These are phyloP conservation scores for Venturia pyrina DNA, from an alignment of 2,329 filamentous ascomycete genomes.

Conservation along the genomic window DNA sequence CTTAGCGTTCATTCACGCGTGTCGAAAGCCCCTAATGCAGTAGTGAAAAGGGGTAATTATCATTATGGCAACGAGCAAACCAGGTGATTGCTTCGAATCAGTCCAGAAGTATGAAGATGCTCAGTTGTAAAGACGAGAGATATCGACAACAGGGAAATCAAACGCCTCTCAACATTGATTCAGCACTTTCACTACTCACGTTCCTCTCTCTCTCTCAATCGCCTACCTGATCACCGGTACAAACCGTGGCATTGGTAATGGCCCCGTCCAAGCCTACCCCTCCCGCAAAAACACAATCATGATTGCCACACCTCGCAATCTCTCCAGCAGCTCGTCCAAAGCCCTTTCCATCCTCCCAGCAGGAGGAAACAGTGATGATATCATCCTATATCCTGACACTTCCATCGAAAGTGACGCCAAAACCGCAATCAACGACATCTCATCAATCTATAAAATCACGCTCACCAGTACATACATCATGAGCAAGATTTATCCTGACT, in stretches of 20 bases:
- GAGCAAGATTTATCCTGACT: conserved; percentile 13
- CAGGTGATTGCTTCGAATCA: no score
- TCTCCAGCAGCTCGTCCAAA: background rate
- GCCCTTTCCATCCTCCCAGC: background rate
- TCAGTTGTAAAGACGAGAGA: background rate
- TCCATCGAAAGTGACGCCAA: conserved; percentile 4
- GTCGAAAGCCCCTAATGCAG: background rate
- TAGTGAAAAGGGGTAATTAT: background rate
- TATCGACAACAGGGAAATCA: background rate
- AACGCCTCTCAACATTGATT: background rate
- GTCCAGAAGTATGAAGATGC: no score
- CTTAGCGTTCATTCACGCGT: background rate
- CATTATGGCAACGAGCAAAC: no score
- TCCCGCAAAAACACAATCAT: background rate
- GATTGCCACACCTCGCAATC: background rate
- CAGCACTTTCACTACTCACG: no score
- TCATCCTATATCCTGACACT: conserved; percentile 13
- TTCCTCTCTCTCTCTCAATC: no score
- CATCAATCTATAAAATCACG: conserved; percentile 25
- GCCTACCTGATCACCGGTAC: background rate
- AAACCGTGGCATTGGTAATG: background rate
- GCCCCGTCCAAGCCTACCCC: background rate
- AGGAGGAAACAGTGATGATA: background rate
- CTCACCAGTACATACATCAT: conserved; percentile 34
- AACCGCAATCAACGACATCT: conserved; percentile 18